phyloP scores from a whole-genome alignment of 371 early-diverging fungal genomes.

The Haplosporangium sp. region DNA sequence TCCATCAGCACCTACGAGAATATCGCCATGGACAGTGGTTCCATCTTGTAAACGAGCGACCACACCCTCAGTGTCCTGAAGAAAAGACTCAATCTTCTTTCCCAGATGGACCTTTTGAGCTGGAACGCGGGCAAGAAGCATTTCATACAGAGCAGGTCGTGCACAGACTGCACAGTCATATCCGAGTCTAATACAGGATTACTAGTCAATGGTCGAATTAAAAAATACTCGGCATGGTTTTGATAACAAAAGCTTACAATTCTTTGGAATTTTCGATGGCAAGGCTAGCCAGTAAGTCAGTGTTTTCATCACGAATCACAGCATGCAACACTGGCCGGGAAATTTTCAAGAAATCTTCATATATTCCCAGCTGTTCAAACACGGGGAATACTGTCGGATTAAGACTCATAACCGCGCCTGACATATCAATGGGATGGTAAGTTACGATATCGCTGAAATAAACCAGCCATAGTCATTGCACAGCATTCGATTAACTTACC shows the following conservation, averaged over 20 bases:
- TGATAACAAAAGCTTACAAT: not conserved
- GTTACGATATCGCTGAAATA: too few relatives aligned
- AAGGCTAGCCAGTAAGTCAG: not conserved
- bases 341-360: slow-evolving; percentile 6
- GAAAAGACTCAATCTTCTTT: slow-evolving; percentile 14
- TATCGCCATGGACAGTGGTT: slow-evolving; percentile 14
- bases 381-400: slow-evolving; percentile 13
- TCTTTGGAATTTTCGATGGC: not conserved
- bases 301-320: not conserved
- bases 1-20: slow-evolving; percentile 21
- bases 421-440: too few relatives aligned
- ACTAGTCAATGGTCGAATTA: too few relatives aligned
- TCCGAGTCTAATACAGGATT: not conserved
- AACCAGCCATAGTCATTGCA: too few relatives aligned
- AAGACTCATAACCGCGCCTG: not conserved
- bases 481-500: not conserved
- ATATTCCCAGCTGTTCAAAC: slow-evolving; percentile 15
- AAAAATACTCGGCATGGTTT: too few relatives aligned
- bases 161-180: slow-evolving; percentile 6
- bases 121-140: not conserved
- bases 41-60: slow-evolving; percentile 16
- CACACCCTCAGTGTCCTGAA: slow-evolving; percentile 10
- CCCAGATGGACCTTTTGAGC: slow-evolving; percentile 1
- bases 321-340: not conserved
- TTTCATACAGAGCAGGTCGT: slow-evolving; percentile 8